Conservation (phyloP, 1,284 basidiomycete species). For the Bjerkandera adusta region DNA sequence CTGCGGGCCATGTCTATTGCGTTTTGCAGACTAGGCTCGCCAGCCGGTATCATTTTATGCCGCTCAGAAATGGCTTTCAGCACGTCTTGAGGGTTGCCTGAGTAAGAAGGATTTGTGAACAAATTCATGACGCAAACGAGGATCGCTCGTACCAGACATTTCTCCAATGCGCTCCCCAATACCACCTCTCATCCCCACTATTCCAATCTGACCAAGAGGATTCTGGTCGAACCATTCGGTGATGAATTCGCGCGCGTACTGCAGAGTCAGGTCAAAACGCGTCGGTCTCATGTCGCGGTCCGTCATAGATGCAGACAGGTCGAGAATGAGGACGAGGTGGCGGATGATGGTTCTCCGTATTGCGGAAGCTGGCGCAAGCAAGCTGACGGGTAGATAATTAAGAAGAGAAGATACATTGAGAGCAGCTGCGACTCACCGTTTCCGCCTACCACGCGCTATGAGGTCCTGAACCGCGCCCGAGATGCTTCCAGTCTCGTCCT, state of each 20-base stretch:
- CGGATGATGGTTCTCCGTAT: conserved; percentile 96
- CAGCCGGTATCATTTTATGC: conserved; percentile 84
- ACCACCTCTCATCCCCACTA: conserved; percentile 90
- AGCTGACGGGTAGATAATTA: conserved; percentile 35
- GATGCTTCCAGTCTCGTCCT: conserved; percentile 91
- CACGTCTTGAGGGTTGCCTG: conserved; percentile 95
- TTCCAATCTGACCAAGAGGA: conserved; percentile 93
- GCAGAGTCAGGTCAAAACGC: conserved; percentile 85
- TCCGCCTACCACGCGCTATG: conserved; percentile 81
- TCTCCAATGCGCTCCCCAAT: conserved; percentile 85
- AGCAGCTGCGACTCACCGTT: conserved; percentile 52
- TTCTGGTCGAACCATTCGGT: conserved; percentile 99
- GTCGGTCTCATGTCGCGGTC: conserved; percentile 96
- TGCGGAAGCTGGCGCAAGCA: conserved; percentile 80
- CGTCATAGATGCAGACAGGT: conserved; percentile 89
- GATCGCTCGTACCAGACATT: conserved; percentile 71
- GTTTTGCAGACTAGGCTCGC: conserved; percentile 96
- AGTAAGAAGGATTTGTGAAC: conserved; percentile 3
- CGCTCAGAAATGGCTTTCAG: conserved; percentile 84
- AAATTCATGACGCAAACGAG: conserved; percentile 1
- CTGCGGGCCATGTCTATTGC: conserved; percentile 93
- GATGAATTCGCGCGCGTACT: conserved; percentile 89
- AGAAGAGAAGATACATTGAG: background rate
- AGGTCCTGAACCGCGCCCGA: conserved; percentile 88
- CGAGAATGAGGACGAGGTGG: conserved; percentile 88